Conservation (phyloP, 768 basidiomycete species). For the Lactarius evosmus region DNA sequence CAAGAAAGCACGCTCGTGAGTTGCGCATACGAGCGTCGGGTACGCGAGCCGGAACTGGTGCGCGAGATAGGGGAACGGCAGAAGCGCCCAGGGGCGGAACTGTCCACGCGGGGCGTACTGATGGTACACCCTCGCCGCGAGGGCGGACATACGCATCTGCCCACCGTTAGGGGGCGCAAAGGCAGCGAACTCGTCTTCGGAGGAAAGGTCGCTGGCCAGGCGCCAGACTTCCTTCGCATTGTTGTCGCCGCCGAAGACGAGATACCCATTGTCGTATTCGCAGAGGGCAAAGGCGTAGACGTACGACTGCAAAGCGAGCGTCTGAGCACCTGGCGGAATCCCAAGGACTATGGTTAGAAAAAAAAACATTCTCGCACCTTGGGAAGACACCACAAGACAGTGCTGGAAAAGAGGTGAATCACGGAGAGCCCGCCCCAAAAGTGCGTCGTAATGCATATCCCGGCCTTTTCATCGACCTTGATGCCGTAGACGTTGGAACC, state of each 20-base stretch:
- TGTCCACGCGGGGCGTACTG: constrained; percentile 40
- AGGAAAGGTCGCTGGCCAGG: constrained; percentile 34
- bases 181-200: constrained; percentile 10
- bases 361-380: constrained; percentile 38
- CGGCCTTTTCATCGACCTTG: constrained; percentile 66
- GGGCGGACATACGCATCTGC: constrained; percentile 30
- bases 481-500: constrained; percentile 59
- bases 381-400: constrained; percentile 61
- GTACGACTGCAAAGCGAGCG: constrained; percentile 39
- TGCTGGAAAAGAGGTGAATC: constrained; percentile 47
- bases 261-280: constrained; percentile 69
- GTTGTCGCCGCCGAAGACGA: constrained; percentile 62
- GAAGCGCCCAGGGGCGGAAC: constrained; percentile 61
- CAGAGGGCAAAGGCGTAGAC: constrained; percentile 60
- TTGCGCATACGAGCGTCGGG: constrained; percentile 56
- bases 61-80: constrained; percentile 43
- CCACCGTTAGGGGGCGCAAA: constrained; percentile 28
- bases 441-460: constrained; percentile 58
- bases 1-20: constrained; percentile 46
- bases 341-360: not conserved
- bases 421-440: constrained; percentile 56
- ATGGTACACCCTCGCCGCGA: constrained; percentile 28
- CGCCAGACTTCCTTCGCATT: constrained; percentile 73
- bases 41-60: constrained; percentile 65
- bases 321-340: not conserved